Conservation (phyloP, 768 basidiomycete genomes). For the Suillus americanus region DNA sequence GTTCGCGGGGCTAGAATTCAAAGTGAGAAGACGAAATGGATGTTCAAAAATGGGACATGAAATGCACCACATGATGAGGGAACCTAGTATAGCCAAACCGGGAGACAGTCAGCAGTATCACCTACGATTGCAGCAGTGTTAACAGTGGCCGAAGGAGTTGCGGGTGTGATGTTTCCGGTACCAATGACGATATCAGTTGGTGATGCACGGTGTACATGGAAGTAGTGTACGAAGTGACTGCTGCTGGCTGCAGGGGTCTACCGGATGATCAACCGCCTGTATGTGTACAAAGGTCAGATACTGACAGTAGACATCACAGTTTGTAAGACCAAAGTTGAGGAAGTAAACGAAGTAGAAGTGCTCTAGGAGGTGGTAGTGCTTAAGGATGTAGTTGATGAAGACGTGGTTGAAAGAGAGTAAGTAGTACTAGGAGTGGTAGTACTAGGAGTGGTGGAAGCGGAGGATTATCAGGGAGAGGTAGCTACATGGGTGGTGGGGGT, state of each 20-base stretch:
- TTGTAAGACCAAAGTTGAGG: background rate
- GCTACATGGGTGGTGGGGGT: constrained; percentile 15
- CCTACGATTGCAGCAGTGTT: constrained; percentile 32
- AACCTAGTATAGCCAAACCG: constrained; percentile 39
- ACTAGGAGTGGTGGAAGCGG: constrained; percentile 6
- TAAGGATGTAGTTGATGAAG: constrained; percentile 4
- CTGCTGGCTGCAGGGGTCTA: background rate
- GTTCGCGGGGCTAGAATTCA: constrained; percentile 40
- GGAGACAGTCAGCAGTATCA: constrained; percentile 47
- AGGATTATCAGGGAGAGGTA: constrained; percentile 2
- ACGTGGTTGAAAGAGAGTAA: constrained; percentile 8
- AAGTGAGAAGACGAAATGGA: constrained; percentile 8
- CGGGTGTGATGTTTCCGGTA: constrained; percentile 3
- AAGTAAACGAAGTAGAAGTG: background rate
- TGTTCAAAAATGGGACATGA: constrained; percentile 29
- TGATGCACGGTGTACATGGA: background rate
- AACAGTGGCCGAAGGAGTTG: constrained; percentile 32
- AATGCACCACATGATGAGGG: constrained; percentile 44
- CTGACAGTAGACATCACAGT: background rate
- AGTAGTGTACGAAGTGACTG: background rate
- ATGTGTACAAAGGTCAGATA: background rate
- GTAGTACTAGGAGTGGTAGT: background rate
- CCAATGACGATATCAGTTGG: background rate
- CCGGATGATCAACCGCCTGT: background rate
- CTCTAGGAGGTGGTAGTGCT: constrained; percentile 1